phyloP scores from a whole-genome alignment of 805 yeast genomes.

The Millerozyma acaciae region DNA sequence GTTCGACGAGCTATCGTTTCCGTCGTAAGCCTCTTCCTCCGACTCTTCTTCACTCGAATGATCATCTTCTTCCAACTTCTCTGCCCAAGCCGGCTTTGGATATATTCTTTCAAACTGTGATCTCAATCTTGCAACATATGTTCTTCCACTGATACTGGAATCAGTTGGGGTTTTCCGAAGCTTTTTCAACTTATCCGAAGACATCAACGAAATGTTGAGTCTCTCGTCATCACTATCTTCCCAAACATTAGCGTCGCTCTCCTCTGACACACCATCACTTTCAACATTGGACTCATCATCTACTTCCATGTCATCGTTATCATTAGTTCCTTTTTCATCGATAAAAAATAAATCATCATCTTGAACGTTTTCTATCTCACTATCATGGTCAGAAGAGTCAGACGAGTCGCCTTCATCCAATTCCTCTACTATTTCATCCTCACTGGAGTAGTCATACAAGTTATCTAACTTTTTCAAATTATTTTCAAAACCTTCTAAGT shows the following conservation, averaged over 20 bases:
- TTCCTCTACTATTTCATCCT: constrained; percentile 28
- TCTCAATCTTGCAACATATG: constrained; percentile 62
- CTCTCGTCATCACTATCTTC: constrained; percentile 87
- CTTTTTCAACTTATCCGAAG: constrained; percentile 63
- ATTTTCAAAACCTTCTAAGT: constrained; percentile 64
- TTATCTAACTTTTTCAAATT: constrained; percentile 62
- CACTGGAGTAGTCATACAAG: constrained; percentile 43
- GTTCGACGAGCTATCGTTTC: constrained; percentile 16
- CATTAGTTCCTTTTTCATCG: constrained; percentile 39
- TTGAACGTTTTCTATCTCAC: constrained; percentile 22
- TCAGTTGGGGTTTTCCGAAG: constrained; percentile 62
- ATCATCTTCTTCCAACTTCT: constrained; percentile 35
- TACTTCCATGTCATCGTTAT: constrained; percentile 21
- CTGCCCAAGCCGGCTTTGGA: constrained; percentile 84
- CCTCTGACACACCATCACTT: constrained; percentile 26
- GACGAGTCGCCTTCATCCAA: constrained; percentile 24
- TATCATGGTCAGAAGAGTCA: constrained; percentile 36
- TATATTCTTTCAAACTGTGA: constrained; percentile 69
- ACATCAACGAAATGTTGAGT: constrained; percentile 53
- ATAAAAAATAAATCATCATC: constrained; percentile 40
- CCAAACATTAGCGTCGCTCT: constrained; percentile 53
- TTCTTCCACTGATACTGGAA: constrained; percentile 49
- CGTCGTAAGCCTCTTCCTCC: constrained; percentile 13
- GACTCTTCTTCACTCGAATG: constrained; percentile 14
- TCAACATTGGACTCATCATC: constrained; percentile 32